Conservation (phyloP, 179 eudicot genomes). For the Corrigiola litoralis region DNA sequence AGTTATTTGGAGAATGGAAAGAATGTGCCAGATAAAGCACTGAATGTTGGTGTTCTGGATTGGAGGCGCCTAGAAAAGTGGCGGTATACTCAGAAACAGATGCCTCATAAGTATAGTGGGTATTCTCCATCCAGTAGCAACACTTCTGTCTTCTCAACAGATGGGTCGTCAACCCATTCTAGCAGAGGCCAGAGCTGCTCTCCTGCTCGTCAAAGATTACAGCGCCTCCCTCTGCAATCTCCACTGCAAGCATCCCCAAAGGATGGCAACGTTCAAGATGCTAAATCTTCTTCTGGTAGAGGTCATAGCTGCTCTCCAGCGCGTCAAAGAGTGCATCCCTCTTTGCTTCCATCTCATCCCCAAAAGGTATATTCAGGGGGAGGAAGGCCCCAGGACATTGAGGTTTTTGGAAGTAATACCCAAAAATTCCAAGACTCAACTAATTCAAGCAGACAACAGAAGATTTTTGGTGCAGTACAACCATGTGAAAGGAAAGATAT, state of each 20-base stretch:
- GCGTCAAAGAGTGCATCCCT: conserved; percentile 28
- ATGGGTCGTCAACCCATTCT: conserved; percentile 51
- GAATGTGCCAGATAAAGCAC: conserved; percentile 52
- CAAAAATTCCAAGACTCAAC: conserved; percentile 22
- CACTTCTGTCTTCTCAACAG: conserved; percentile 52
- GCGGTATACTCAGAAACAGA: conserved; percentile 40
- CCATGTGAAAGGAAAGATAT: conserved; percentile 26
- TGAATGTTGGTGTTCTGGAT: conserved; percentile 83
- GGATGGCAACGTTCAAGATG: conserved; percentile 22
- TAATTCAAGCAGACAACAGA: conserved; percentile 28
- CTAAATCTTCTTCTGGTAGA: conserved; percentile 23
- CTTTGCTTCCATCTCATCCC: conserved; percentile 30
- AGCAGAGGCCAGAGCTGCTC: conserved; percentile 49
- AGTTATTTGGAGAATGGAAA: conserved; percentile 68
- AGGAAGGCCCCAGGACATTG: conserved; percentile 15
- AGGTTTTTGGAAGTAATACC: conserved; percentile 24
- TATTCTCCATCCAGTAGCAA: conserved; percentile 52
- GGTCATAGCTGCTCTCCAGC: conserved; percentile 40
- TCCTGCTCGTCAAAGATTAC: conserved; percentile 41
- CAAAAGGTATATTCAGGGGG: conserved; percentile 32
- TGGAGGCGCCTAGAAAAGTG: conserved; percentile 76
- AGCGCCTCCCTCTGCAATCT: conserved; percentile 31
- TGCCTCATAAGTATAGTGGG: conserved; percentile 24
- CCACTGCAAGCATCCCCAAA: conserved; percentile 30
- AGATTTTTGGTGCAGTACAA: conserved; percentile 22